Conservation (phyloP, 805 yeast genomes). For the Suhomyces sp. region DNA sequence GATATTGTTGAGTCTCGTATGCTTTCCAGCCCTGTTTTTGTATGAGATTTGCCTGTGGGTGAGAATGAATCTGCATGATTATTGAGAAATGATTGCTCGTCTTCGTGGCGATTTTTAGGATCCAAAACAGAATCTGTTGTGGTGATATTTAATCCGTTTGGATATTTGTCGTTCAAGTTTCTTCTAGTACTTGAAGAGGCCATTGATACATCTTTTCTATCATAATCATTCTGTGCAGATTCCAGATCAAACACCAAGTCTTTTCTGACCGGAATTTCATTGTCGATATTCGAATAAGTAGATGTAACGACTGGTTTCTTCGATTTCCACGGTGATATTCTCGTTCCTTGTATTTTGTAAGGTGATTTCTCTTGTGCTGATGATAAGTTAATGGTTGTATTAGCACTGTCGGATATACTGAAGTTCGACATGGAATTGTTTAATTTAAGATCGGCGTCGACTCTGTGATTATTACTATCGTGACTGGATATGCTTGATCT, state of each 20-base stretch:
- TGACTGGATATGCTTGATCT: constrained; percentile 24
- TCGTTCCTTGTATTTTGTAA: constrained; percentile 11
- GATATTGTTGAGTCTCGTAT: constrained; percentile 7
- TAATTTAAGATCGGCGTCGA: not conserved
- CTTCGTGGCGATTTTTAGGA: constrained; percentile 11
- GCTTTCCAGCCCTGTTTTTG: no score
- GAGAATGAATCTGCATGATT: not conserved
- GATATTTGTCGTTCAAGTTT: constrained; percentile 13
- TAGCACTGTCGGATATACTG: constrained; percentile 6
- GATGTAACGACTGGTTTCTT: no score
- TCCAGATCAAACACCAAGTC: constrained; percentile 25
- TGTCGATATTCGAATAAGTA: no score
- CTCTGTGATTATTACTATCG: constrained; percentile 3
- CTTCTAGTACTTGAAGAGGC: constrained; percentile 9
- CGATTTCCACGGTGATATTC: constrained; percentile 4
- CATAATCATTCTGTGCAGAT: constrained; percentile 14
- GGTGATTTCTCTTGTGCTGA: constrained; percentile 3
- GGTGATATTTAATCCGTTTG: constrained; percentile 26
- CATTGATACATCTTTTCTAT: constrained; percentile 18
- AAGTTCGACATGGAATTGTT: constrained; percentile 7
- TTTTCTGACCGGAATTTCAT: constrained; percentile 26
- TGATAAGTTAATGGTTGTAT: not conserved
- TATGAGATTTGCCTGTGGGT: not conserved
- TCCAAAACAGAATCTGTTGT: constrained; percentile 16
- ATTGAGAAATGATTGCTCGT: not conserved